These are phyloP conservation scores for Kuraishia capsulata DNA, from an alignment of 805 yeast genomes.

Conservation along the genomic window DNA sequence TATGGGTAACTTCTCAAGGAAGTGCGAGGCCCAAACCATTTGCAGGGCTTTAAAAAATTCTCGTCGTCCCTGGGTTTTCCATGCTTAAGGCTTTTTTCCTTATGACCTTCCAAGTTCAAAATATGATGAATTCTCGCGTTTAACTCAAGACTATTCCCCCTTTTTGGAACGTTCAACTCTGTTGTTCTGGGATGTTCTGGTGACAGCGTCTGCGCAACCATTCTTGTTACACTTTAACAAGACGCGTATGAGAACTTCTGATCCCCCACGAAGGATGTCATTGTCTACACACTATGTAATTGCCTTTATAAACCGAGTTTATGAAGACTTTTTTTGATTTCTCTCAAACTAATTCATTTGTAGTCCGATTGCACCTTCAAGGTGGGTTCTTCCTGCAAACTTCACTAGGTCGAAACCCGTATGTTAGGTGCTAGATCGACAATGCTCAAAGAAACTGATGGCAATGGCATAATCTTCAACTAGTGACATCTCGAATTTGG, in stretches of 20 bases:
- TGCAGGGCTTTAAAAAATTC: background rate
- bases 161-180: conserved; percentile 8
- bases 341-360: too few species aligned
- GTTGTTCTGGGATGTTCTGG: conserved; percentile 3
- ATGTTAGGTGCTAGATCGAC: background rate
- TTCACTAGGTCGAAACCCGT: background rate
- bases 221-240: conserved; percentile 3
- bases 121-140: conserved; percentile 57
- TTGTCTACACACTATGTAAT: too few species aligned
- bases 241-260: conserved; percentile 2
- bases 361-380: background rate
- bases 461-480: too few species aligned
- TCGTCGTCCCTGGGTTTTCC: background rate
- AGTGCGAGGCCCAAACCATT: too few species aligned
- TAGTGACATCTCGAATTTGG: too few species aligned
- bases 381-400: background rate
- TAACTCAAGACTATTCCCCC: conserved; percentile 11
- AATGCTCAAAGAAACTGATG: background rate
- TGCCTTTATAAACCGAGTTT: too few species aligned
- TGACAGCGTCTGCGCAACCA: conserved; percentile 4
- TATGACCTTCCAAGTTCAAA: conserved; percentile 61
- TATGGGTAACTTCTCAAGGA: too few species aligned
- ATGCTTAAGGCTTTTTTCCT: conserved; percentile 14
- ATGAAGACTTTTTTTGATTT: too few species aligned
- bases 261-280: too few species aligned